Conservation (phyloP, 2,329 filamentous ascomycete species). For the Sporothrix phasma region DNA sequence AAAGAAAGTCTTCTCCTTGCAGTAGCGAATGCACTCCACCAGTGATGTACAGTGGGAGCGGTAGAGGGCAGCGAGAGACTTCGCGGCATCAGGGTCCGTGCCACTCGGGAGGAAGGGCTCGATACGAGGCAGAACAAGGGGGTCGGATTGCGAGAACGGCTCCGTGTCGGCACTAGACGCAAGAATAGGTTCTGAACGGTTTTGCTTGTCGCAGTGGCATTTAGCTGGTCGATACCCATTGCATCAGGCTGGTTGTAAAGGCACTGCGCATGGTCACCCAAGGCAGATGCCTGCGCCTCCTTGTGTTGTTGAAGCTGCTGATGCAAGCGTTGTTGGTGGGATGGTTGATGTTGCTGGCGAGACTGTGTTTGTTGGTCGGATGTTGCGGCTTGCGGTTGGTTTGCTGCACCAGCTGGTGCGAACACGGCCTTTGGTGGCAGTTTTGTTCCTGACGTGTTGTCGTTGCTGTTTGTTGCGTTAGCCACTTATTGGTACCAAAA, state of each 20-base stretch:
- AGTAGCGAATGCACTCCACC: conserved; percentile 90
- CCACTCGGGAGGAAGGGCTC: conserved; percentile 67
- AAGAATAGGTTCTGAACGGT: conserved; percentile 52
- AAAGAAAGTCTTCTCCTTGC: conserved; percentile 94
- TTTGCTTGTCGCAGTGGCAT: conserved; percentile 47
- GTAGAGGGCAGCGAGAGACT: conserved; percentile 78
- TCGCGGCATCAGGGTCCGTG: conserved; percentile 79
- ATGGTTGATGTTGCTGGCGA: conserved; percentile 6
- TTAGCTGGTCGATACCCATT: conserved; percentile 46
- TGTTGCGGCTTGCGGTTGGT: not conserved
- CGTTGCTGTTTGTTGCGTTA: not conserved
- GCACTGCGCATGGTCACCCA: conserved; percentile 33
- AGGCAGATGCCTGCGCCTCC: not conserved
- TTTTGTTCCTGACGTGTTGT: not conserved
- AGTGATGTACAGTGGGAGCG: conserved; percentile 91
- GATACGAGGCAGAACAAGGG: conserved; percentile 76
- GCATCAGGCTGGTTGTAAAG: conserved; percentile 52
- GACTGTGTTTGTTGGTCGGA: conserved; percentile 7
- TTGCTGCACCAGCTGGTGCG: not conserved
- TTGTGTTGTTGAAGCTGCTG: conserved; percentile 4
- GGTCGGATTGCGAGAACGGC: conserved; percentile 52
- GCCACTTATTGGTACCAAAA: not conserved
- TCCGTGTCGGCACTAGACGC: conserved; percentile 42
- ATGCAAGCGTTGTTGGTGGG: conserved; percentile 2
- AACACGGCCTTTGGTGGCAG: conserved; percentile 12